Evolutionary conservation across 306 rosid genomes (phyloP), one percentile per base, ranked within the genome.

Genomic region (Fagus crenata): DNA sequence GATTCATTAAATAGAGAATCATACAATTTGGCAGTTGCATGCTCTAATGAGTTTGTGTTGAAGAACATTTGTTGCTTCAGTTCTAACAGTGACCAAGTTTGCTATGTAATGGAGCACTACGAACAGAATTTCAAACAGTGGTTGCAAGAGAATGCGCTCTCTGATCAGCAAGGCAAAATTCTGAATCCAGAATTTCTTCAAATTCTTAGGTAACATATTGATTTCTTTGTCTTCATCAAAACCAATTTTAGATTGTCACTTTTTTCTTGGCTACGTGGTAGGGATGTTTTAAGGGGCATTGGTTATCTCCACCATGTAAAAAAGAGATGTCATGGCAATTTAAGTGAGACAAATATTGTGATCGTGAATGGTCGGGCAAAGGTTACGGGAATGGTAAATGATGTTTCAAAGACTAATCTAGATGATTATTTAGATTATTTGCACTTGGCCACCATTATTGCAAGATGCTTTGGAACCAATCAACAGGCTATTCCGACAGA

Each of bases 281-380:
- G 71, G 71, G 71, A 67, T 67, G 71, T 67, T 67, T 17, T 67
- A 15, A 67, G 71, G 32, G 49, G 71, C 33, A 67, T 67, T 67
- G 71, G 1, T 39, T 67, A 67, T 67, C 71, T 67, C 49, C 71
- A 67, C n/a, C 32, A 8, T 7, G 49, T 67, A 9, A 17, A 36
- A 67, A 67, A 33, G 2, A 67, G 71, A 39, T 39, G 71, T 39
- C 71, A 67, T 67, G 14, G 49, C 13, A 67, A 67, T 7, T n/a
- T 67, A 67, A 67, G 49, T 67, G 49, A 5, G 15, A 37, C 4
- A 39, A 67, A 67, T n/a, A 7, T 67, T 67, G 71, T 67, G 71
- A 39, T 67, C 2, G 33, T 67, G 31, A 67, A 67, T 67, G 71
- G 71, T 39, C 71, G 71, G 14, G 71, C 49, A 4, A 67, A 67